Base-by-base conservation (phyloP, 345 rosid genomes). In the Eucalyptus curtisii region DNA sequence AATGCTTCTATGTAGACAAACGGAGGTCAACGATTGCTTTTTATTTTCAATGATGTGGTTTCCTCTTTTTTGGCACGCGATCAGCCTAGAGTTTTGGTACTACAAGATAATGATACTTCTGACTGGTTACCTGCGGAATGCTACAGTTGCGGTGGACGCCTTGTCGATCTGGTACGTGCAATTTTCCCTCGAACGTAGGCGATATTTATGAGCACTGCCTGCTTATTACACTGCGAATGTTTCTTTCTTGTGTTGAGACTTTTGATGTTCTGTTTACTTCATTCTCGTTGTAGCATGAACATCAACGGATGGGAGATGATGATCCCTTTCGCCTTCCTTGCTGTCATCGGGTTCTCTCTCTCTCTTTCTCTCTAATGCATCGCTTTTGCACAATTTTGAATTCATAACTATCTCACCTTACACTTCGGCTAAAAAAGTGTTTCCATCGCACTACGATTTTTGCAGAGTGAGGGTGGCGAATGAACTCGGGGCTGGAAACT, bases 1-100 rank as follows among this genome's bases (percentile, higher is more conserved):
- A 52, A 52, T 3, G 57, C 25, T 52, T 52, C 57, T 20, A 1
- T 52, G 57, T 52, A 52, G 57, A 52, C 57, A 52, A 52, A 52
- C 57, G 10, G 55, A 52, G 57, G 57, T 64, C 33, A 19, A 31
- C 31, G 37, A 49, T 25, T 49, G 7, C 25, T 48, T 44, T 85
- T 19, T 48, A 8, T 45, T 85, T 44, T 45, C 57, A 30, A 15
- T 49, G 17, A 66, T 31, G 33, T 2, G 79, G 79, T 61, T 66
- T n/a, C 40, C 37, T 66, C 33, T 31, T 31, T 86, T 10, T 80
- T 24, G 31, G 44, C 81, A 71, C 25, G 44, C 81, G 82, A 71
- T 19, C 92, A 91, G 93, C 86, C 68, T 92, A 90, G 93, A 93
- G 85, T 91, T 90, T 86, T 91, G 92, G 93, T 91, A 91, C 87